Percentiles rank a stretch among this genome's conserved stretches.
phyloP scores from a whole-genome alignment of 768 basidiomycete species.

The Russula emetica region DNA sequence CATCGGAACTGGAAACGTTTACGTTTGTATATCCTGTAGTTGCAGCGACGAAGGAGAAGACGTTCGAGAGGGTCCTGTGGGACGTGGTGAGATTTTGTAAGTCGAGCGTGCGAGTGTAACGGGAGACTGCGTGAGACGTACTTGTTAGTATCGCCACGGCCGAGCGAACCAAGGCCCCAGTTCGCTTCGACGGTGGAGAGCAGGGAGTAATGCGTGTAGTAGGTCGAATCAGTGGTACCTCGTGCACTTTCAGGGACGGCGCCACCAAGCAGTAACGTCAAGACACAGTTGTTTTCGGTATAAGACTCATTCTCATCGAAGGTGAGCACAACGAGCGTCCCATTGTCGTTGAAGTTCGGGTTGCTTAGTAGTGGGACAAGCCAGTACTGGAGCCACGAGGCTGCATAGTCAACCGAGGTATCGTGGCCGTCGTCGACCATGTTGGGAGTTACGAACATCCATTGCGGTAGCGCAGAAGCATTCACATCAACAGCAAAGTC shows the following conservation, averaged over 20 bases:
- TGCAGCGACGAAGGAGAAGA: constrained; percentile 49
- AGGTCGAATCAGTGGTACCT: constrained; percentile 48
- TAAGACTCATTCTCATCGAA: constrained; percentile 55
- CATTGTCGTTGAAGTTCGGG: constrained; percentile 48
- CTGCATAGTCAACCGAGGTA: constrained; percentile 47
- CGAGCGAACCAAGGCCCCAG: constrained; percentile 58
- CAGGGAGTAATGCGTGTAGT: constrained; percentile 59
- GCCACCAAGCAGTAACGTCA: constrained; percentile 42
- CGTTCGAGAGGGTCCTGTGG: constrained; percentile 40
- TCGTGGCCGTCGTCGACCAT: constrained; percentile 56
- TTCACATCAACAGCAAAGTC: constrained; percentile 55
- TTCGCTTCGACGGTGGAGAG: constrained; percentile 56
- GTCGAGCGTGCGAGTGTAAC: background rate
- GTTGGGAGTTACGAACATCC: constrained; percentile 62
- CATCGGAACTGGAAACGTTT: constrained; percentile 29
- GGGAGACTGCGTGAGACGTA: constrained; percentile 24
- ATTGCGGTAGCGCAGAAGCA: constrained; percentile 50
- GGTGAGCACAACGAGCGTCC: constrained; percentile 55
- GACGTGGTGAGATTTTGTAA: background rate
- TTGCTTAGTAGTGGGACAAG: constrained; percentile 49
- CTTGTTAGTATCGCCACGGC: constrained; percentile 53
- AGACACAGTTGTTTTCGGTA: constrained; percentile 46
- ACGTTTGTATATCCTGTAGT: constrained; percentile 44
- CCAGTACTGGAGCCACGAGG: constrained; percentile 47
- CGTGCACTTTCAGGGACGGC: constrained; percentile 42